A percentile compares a stretch with the other conserved stretches of the same genome.
These are phyloP conservation scores for Pseudozyma sp. DNA, from an alignment of 1,284 basidiomycete species.

Conservation along the genomic window DNA sequence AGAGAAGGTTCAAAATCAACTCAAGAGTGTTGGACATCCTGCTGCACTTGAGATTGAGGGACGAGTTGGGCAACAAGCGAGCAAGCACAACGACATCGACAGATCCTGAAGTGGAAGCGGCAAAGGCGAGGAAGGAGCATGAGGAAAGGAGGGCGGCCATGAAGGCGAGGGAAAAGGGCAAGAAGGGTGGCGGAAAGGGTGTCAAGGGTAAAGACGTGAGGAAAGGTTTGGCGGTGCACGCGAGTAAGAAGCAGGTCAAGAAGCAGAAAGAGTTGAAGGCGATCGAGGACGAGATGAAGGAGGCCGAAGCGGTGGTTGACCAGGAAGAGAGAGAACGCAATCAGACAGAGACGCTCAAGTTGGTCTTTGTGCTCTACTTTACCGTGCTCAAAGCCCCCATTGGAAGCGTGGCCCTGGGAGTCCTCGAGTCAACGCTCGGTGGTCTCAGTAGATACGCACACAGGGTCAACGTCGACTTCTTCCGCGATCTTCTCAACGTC, in stretches of 20 bases:
- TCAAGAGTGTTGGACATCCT: slow-evolving; percentile 88
- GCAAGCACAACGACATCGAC: slow-evolving; percentile 74
- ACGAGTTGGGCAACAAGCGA: slow-evolving; percentile 81
- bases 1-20: slow-evolving; percentile 88
- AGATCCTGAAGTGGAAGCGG: slow-evolving; percentile 74
- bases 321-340: slow-evolving; percentile 86
- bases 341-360: slow-evolving; percentile 98
- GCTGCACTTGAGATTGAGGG: slow-evolving; percentile 85
- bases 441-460: slow-evolving; percentile 95
- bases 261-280: slow-evolving; percentile 56
- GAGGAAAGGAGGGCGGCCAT: slow-evolving; percentile 67
- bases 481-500: slow-evolving; percentile 91
- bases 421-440: slow-evolving; percentile 87
- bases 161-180: slow-evolving; percentile 38
- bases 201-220: slow-evolving; percentile 68
- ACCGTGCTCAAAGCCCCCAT: slow-evolving; percentile 87
- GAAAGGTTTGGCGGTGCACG: slow-evolving; percentile 61
- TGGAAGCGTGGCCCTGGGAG: slow-evolving; percentile 75
- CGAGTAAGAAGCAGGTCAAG: slow-evolving; percentile 66
- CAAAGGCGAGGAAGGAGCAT: slow-evolving; percentile 71
- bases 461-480: slow-evolving; percentile 98
- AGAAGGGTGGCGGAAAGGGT: slow-evolving; percentile 2
- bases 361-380: slow-evolving; percentile 97
- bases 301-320: slow-evolving; percentile 91
- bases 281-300: slow-evolving; percentile 67